phyloP scores from a whole-genome alignment of 345 rosid genomes.

The Syzygium grande region DNA sequence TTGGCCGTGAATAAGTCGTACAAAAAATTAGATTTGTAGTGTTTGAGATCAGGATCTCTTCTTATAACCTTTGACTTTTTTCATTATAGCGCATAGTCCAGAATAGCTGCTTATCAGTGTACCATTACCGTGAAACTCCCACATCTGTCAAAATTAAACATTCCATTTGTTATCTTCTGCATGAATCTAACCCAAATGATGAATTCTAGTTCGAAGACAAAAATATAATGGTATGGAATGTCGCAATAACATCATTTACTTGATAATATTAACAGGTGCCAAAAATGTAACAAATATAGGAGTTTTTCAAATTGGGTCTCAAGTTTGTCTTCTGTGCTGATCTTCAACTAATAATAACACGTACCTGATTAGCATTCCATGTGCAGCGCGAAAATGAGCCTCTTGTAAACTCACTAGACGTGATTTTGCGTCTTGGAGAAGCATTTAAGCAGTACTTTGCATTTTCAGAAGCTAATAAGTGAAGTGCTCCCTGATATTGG shows the following conservation, averaged over 20 bases:
- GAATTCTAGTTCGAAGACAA: neutral
- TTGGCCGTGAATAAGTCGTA: neutral
- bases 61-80: constrained; percentile 42
- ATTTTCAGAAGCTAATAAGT: constrained; percentile 41
- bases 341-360: neutral
- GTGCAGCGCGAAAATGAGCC: constrained; percentile 63
- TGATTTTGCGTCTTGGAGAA: constrained; percentile 55
- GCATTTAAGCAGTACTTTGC: constrained; percentile 65
- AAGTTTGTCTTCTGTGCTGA: neutral
- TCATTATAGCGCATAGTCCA: constrained; percentile 70
- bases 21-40: neutral
- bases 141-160: constrained; percentile 44
- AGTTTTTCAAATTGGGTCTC: neutral
- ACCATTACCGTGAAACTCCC: constrained; percentile 62
- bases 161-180: neutral
- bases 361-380: constrained; percentile 78
- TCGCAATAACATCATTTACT: neutral
- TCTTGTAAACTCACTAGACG: constrained; percentile 51
- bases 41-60: neutral
- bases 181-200: neutral
- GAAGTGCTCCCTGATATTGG: constrained; percentile 31
- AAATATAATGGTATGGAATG: neutral
- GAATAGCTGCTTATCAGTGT: constrained; percentile 63
- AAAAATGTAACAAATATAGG: neutral
- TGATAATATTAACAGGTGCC: neutral